Evolutionary conservation across 495 filamentous ascomycete species (phyloP).

Genomic region (Aspergillus diversus): DNA sequence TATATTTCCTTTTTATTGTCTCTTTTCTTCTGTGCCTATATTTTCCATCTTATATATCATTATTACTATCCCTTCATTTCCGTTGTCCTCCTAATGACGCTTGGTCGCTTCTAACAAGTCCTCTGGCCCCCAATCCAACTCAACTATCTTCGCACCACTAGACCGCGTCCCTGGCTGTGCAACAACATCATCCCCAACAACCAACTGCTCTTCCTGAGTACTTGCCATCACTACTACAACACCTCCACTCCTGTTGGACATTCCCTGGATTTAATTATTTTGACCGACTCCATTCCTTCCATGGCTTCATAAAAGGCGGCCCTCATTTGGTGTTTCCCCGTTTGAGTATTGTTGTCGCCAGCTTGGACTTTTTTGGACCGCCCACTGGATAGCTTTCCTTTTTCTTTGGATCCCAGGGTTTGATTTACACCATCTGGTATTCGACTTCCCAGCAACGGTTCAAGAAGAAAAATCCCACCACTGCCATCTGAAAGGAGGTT

Average conservation of each 20-base stretch:
- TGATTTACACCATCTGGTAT: conserved; percentile 12
- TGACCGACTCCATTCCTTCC: conserved; percentile 26
- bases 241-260: conserved; percentile 14
- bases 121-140: conserved; percentile 9
- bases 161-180: conserved; percentile 24
- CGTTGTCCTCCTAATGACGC: conserved; percentile 1
- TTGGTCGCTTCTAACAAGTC: neutral
- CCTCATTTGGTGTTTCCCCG: conserved; percentile 20
- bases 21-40: conserved; percentile 15
- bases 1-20: conserved; percentile 14
- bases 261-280: conserved; percentile 23
- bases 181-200: conserved; percentile 16
- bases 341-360: conserved; percentile 2
- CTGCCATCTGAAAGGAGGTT: neutral
- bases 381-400: conserved; percentile 12
- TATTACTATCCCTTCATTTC: conserved; percentile 6
- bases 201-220: neutral
- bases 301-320: conserved; percentile 31
- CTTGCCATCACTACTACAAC: neutral
- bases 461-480: conserved; percentile 1
- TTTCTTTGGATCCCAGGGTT: conserved; percentile 12
- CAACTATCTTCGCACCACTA: conserved; percentile 12
- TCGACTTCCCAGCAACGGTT: neutral
- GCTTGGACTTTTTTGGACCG: conserved; percentile 18
- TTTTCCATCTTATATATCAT: conserved; percentile 8